Conservation (phyloP, 2,329 filamentous ascomycete genomes). For the Rhexocercosporidium sp. region DNA sequence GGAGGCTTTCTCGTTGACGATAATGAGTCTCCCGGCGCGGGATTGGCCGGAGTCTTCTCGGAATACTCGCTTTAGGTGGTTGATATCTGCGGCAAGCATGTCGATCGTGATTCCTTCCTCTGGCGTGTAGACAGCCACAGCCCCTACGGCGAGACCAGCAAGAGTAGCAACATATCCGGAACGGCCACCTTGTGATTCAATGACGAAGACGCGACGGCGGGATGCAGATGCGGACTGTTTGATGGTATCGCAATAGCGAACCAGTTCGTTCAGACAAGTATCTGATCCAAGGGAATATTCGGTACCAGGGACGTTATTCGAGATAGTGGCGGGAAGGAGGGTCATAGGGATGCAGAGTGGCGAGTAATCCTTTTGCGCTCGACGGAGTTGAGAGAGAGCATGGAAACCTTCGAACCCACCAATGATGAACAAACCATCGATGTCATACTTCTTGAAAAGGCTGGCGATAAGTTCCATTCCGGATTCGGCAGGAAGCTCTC, state of each 20-base stretch:
- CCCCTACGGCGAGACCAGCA: conserved; percentile 89
- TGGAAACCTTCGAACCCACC: conserved; percentile 98
- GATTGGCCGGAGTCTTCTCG: conserved; percentile 83
- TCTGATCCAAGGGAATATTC: conserved; percentile 97
- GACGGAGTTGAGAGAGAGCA: conserved; percentile 83
- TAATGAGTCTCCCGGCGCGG: conserved; percentile 88
- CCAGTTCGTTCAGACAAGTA: conserved; percentile 93
- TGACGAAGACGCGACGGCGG: conserved; percentile 91
- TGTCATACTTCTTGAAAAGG: conserved; percentile 83
- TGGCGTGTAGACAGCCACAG: conserved; percentile 92
- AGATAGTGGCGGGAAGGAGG: conserved; percentile 93
- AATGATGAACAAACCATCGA: conserved; percentile 89
- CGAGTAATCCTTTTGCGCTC: conserved; percentile 77
- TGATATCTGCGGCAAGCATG: conserved; percentile 90
- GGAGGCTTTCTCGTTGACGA: conserved; percentile 96
- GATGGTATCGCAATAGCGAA: conserved; percentile 96
- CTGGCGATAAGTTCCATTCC: conserved; percentile 83
- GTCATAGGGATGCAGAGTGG: conserved; percentile 92
- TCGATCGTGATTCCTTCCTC: conserved; percentile 94
- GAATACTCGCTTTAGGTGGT: conserved; percentile 86
- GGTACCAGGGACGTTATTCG: conserved; percentile 97
- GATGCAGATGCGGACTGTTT: conserved; percentile 96
- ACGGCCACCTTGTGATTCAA: conserved; percentile 94
- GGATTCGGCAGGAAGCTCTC: conserved; percentile 83
- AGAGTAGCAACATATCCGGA: conserved; percentile 94